Evolutionary conservation across 1,284 basidiomycete genomes (phyloP).

Genomic region (Mycena sp.): DNA sequence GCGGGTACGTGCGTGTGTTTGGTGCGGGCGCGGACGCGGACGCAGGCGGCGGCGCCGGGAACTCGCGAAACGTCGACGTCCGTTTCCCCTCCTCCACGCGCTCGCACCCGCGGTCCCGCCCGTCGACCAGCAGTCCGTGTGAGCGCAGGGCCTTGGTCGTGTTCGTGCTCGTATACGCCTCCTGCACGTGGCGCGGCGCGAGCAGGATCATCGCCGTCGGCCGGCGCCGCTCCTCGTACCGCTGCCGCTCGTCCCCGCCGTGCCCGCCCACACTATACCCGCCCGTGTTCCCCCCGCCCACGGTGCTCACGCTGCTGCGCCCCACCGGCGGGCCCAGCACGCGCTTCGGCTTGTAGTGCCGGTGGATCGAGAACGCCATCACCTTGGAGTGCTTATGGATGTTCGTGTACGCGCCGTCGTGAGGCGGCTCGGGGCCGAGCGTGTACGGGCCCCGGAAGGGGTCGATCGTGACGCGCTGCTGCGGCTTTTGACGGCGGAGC

Average conservation of each 20-base stretch:
- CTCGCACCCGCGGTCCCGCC: slow-evolving; percentile 13
- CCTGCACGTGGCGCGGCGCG: slow-evolving; percentile 76
- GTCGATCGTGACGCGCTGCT: slow-evolving; percentile 72
- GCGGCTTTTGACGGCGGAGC: slow-evolving; percentile 65
- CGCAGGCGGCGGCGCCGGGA: neutral
- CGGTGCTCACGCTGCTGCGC: slow-evolving; percentile 2
- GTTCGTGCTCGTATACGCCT: slow-evolving; percentile 80
- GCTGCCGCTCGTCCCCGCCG: neutral
- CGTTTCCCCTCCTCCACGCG: slow-evolving; percentile 2
- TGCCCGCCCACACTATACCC: neutral
- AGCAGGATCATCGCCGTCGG: slow-evolving; percentile 62
- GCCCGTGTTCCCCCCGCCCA: slow-evolving; percentile 7
- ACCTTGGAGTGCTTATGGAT: slow-evolving; percentile 84
- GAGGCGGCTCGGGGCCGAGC: slow-evolving; percentile 44
- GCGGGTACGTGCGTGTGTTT: slow-evolving; percentile 17
- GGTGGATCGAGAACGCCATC: slow-evolving; percentile 78
- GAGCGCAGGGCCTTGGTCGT: slow-evolving; percentile 74
- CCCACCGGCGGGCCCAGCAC: neutral
- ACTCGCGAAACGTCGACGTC: neutral
- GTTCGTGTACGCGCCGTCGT: slow-evolving; percentile 68
- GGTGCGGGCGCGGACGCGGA: neutral
- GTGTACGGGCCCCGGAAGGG: slow-evolving; percentile 62
- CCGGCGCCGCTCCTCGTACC: slow-evolving; percentile 19
- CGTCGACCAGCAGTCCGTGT: slow-evolving; percentile 70
- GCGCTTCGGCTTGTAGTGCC: slow-evolving; percentile 57